phyloP scores from a whole-genome alignment of 345 rosid genomes.

The Angophora floribunda region DNA sequence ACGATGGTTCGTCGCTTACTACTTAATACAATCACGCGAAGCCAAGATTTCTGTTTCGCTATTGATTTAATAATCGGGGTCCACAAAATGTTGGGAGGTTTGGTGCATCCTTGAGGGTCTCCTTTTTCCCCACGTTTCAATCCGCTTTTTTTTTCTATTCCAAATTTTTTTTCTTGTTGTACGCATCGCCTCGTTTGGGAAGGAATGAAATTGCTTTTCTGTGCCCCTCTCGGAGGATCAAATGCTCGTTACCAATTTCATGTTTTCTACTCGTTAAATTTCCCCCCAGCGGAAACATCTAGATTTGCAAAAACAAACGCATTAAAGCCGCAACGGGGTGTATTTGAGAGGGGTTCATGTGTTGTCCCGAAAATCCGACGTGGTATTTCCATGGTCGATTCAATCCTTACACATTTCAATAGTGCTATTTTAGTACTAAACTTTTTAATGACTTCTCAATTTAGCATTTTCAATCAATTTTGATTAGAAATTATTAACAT shows the following conservation, averaged over 20 bases:
- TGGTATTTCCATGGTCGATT: too few species aligned
- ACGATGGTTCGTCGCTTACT: neutral
- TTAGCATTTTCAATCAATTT: too few species aligned
- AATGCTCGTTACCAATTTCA: neutral
- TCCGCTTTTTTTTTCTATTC: neutral
- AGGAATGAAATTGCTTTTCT: neutral
- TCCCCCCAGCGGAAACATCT: neutral
- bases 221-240: neutral
- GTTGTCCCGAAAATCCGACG: neutral
- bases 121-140: neutral
- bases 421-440: accelerated
- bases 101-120: neutral
- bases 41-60: neutral
- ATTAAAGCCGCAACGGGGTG: neutral
- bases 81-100: neutral
- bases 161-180: neutral
- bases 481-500: accelerated
- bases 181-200: neutral
- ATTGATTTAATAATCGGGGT: neutral
- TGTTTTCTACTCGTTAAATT: neutral
- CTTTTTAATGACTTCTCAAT: accelerated
- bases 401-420: neutral
- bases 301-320: neutral
- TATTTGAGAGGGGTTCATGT: neutral
- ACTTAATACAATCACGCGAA: neutral